phyloP scores from a whole-genome alignment of 768 basidiomycete genomes.

The Phylloporus scabripes region DNA sequence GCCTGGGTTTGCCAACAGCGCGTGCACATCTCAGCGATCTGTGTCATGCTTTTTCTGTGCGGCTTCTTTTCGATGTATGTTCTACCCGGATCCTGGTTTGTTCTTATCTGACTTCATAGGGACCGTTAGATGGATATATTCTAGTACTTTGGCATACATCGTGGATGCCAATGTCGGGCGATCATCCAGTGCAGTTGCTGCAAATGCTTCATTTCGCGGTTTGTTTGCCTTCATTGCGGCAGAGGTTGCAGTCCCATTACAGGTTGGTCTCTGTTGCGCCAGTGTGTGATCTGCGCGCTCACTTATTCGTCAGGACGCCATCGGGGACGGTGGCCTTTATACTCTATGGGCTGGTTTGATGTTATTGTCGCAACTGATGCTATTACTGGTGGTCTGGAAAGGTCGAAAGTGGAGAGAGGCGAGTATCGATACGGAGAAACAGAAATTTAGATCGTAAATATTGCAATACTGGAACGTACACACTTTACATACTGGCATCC shows the following conservation, averaged over 20 bases:
- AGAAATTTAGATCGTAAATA: slow-evolving; percentile 1
- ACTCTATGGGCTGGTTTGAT: slow-evolving; percentile 61
- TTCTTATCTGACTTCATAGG: not conserved
- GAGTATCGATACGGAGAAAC: slow-evolving; percentile 41
- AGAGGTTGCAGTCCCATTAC: slow-evolving; percentile 73
- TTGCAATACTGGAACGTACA: too few species aligned
- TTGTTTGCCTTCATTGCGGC: slow-evolving; percentile 59
- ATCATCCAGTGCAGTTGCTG: slow-evolving; percentile 70
- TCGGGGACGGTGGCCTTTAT: slow-evolving; percentile 82
- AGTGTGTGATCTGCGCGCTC: not conserved
- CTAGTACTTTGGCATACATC: slow-evolving; percentile 75
- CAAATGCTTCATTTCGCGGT: slow-evolving; percentile 75
- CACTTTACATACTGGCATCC: too few species aligned
- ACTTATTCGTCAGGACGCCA: slow-evolving; percentile 41
- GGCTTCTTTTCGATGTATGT: slow-evolving; percentile 74
- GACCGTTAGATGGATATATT: slow-evolving; percentile 50
- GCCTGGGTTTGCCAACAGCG: slow-evolving; percentile 71
- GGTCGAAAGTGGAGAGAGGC: slow-evolving; percentile 57
- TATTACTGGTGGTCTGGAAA: slow-evolving; percentile 56
- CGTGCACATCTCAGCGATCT: slow-evolving; percentile 62
- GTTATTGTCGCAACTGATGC: slow-evolving; percentile 45
- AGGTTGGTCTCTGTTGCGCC: slow-evolving; percentile 24
- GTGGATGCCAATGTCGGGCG: slow-evolving; percentile 84
- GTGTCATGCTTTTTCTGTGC: slow-evolving; percentile 65
- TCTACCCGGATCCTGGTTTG: not conserved